Evolutionary conservation across 306 rosid genomes (phyloP).

Genomic region (Quillaja saponaria): DNA sequence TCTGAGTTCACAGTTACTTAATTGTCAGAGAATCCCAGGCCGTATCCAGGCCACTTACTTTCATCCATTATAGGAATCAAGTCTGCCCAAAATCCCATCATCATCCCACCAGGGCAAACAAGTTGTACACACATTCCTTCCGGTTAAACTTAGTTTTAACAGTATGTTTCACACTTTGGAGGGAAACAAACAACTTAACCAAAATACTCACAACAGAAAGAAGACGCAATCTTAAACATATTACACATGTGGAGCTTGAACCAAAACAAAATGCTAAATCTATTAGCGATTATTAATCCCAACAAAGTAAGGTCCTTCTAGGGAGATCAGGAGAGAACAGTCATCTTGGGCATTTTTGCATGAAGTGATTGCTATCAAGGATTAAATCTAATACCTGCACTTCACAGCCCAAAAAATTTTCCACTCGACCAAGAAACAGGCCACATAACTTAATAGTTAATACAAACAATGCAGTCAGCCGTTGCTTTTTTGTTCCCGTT

Average conservation of each 20-base stretch:
- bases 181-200: slow-evolving; percentile 12
- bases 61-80: no score
- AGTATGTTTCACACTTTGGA: not conserved
- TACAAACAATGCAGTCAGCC: not conserved
- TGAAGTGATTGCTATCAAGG: no score
- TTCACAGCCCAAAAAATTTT: not conserved
- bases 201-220: not conserved
- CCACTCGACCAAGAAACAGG: not conserved
- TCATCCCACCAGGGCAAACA: no score
- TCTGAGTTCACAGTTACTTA: no score
- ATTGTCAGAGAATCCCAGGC: no score
- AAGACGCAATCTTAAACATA: not conserved
- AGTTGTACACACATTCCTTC: no score
- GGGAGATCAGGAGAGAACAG: not conserved
- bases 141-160: no score
- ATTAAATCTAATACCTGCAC: not conserved
- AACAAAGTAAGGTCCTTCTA: not conserved
- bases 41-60: no score
- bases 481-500: no score
- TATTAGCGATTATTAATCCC: not conserved
- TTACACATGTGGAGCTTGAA: not conserved
- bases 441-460: not conserved
- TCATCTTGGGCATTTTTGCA: not conserved
- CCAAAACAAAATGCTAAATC: not conserved
- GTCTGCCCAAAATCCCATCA: no score